phyloP scores from a whole-genome alignment of 2,329 filamentous ascomycete genomes.

The Aspergillus sp. region DNA sequence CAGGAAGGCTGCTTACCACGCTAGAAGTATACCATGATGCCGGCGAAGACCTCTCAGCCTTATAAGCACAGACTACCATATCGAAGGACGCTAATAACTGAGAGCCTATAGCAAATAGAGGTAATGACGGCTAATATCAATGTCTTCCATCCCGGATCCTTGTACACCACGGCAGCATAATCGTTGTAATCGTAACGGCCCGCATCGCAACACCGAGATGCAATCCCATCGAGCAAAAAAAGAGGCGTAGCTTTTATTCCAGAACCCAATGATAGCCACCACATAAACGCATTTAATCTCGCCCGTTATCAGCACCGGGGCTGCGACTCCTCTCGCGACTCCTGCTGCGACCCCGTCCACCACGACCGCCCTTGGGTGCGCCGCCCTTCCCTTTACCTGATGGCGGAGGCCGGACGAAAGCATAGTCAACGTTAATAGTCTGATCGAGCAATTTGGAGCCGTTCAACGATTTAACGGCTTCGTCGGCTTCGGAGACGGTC shows the following conservation, averaged over 20 bases:
- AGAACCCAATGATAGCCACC: not conserved
- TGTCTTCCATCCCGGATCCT: not conserved
- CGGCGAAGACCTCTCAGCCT: constrained; percentile 16
- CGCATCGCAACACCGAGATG: too few relatives aligned
- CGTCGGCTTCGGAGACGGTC: constrained; percentile 56
- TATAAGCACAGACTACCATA: not conserved
- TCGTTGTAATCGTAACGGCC: not conserved
- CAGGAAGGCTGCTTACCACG: constrained; percentile 16
- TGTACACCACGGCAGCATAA: not conserved
- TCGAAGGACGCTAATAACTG: not conserved
- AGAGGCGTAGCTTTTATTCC: too few relatives aligned
- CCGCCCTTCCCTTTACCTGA: constrained; percentile 38
- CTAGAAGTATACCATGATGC: constrained; percentile 20
- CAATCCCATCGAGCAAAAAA: too few relatives aligned
- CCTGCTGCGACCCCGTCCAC: constrained; percentile 35
- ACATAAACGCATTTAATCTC: constrained; percentile 17
- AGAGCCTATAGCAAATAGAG: constrained; percentile 2
- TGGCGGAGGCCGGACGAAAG: constrained; percentile 57
- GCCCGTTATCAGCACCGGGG: constrained; percentile 31
- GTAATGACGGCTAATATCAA: constrained; percentile 16
- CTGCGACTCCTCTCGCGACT: constrained; percentile 43
- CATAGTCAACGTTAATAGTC: constrained; percentile 59
- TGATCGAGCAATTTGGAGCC: constrained; percentile 58
- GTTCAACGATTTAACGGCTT: constrained; percentile 56
- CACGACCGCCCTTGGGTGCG: constrained; percentile 36